Conservation (phyloP, 768 basidiomycete species). For the Terana coerulea region DNA sequence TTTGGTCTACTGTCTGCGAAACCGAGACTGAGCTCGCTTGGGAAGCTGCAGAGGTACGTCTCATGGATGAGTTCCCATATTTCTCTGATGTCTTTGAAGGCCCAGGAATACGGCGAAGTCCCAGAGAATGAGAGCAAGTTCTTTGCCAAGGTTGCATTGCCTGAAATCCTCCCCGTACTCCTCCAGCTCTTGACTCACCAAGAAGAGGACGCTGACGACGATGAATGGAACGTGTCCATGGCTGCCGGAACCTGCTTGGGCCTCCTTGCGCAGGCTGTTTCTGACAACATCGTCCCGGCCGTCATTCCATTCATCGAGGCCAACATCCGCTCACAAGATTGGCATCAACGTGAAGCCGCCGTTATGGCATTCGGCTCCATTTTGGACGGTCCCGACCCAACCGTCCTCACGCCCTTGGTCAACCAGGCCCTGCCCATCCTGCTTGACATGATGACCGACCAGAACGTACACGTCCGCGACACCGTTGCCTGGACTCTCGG, state of each 20-base stretch:
- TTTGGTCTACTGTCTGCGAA: conserved; percentile 99
- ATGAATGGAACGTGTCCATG: conserved; percentile 99
- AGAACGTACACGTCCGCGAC: conserved; percentile 85
- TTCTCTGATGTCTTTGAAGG: conserved; percentile 40
- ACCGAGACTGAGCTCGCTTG: conserved; percentile 91
- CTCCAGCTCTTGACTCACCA: conserved; percentile 86
- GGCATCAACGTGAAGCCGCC: conserved; percentile 95
- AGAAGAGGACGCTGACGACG: conserved; percentile 96
- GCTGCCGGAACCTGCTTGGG: conserved; percentile 90
- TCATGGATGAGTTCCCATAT: not conserved
- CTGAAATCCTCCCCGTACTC: conserved; percentile 92
- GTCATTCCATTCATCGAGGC: conserved; percentile 98
- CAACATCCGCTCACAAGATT: conserved; percentile 88
- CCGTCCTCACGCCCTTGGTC: conserved; percentile 84
- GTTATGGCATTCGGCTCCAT: conserved; percentile 99
- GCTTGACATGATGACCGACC: conserved; percentile 93
- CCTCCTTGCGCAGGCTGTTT: conserved; percentile 85
- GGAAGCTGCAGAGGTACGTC: conserved; percentile 82
- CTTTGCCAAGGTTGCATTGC: conserved; percentile 92
- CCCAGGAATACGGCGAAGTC: conserved; percentile 82
- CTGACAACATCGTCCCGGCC: conserved; percentile 85
- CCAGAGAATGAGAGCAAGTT: conserved; percentile 84
- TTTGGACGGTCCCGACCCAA: conserved; percentile 91
- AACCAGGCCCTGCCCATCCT: conserved; percentile 91
- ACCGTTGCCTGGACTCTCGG: conserved; percentile 98